These are phyloP conservation scores for Dactylis glomerata DNA, from an alignment of 176 grass and related monocot species.

Conservation along the genomic window DNA sequence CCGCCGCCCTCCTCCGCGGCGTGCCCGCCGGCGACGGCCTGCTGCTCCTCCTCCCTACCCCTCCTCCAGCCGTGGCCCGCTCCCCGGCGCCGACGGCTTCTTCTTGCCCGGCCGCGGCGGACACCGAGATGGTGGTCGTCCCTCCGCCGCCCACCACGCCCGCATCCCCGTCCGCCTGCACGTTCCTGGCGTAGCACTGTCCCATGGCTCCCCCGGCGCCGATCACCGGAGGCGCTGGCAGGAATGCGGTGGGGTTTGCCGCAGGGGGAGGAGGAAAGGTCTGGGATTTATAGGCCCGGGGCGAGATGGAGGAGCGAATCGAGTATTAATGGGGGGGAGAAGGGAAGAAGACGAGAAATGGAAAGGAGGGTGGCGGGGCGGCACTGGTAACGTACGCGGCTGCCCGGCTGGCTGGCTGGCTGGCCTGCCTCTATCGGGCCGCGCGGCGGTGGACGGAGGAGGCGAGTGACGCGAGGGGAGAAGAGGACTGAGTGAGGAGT, in stretches of 20 bases:
- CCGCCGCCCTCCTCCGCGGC: conserved; percentile 32
- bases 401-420: not conserved
- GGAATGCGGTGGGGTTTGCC: conserved; percentile 38
- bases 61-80: not conserved
- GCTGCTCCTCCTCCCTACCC: conserved; percentile 31
- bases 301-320: not conserved
- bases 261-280: not conserved
- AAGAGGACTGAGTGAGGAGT: not conserved
- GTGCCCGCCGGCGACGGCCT: conserved; percentile 42
- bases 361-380: not conserved
- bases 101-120: conserved; percentile 25
- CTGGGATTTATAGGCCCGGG: conserved; percentile 41
- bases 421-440: not conserved
- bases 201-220: conserved; percentile 52
- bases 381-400: conserved; percentile 26
- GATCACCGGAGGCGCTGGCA: conserved; percentile 32
- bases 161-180: conserved; percentile 35
- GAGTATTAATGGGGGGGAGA: conserved; percentile 12
- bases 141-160: not conserved
- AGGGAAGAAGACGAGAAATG: not conserved
- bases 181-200: conserved; percentile 88
- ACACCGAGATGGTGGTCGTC: conserved; percentile 37
- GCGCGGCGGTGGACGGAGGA: not conserved
- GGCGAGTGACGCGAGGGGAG: not conserved
- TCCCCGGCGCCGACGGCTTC: not conserved